Conservation (phyloP, 163 green algal genomes). For the Chloromonas sp. region DNA sequence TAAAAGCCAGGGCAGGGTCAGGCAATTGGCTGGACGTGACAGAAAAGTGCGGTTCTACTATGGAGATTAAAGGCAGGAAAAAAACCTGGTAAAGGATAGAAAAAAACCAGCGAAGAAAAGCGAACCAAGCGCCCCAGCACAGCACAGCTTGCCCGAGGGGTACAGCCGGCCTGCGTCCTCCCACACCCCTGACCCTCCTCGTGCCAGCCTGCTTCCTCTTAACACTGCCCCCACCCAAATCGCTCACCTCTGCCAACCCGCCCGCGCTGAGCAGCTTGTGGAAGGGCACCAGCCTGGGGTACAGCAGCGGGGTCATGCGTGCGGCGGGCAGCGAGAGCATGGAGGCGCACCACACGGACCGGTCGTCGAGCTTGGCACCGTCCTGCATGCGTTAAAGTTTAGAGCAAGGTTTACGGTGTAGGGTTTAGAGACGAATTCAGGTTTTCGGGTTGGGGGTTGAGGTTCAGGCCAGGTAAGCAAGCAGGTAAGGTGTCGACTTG, state of each 20-base stretch:
- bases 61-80: too few relatives aligned
- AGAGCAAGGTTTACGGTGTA: neutral
- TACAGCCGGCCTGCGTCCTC: too few relatives aligned
- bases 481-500: too few relatives aligned
- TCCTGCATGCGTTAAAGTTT: slow-evolving; percentile 12
- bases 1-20: too few relatives aligned
- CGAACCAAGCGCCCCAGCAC: too few relatives aligned
- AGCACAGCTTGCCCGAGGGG: too few relatives aligned
- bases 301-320: slow-evolving; percentile 45
- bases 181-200: slow-evolving; percentile 2
- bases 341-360: slow-evolving; percentile 60
- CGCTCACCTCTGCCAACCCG: neutral
- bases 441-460: too few relatives aligned
- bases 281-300: slow-evolving; percentile 68
- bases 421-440: neutral
- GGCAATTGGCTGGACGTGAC: too few relatives aligned
- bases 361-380: slow-evolving; percentile 66
- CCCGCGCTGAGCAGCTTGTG: slow-evolving; percentile 44
- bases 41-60: too few relatives aligned
- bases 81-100: too few relatives aligned
- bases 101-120: too few relatives aligned
- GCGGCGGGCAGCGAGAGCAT: slow-evolving; percentile 44
- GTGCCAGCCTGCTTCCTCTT: neutral
- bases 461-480: too few relatives aligned
- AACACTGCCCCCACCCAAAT: neutral